Evolutionary conservation across 106 monocot species (phyloP), one percentile per base, ranked within the genome.

Genomic region (Posidonia australis): DNA sequence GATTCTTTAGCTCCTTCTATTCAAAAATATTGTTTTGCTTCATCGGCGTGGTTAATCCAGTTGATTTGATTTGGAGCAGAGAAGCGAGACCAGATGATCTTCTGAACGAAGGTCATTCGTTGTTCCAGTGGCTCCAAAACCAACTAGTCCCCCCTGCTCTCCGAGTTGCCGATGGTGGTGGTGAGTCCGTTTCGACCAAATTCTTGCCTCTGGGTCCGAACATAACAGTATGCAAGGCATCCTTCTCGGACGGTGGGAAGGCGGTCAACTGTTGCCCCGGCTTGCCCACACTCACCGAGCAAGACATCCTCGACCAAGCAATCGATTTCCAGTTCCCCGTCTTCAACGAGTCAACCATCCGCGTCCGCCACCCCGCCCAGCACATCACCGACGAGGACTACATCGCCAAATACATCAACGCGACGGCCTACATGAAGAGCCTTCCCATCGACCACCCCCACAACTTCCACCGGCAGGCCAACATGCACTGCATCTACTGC

Each of bases 401-500:
- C 60, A 23, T 77, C 14, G 71, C 57, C 23, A 87, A 75, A 69
- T 83, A 87, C 55, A 32, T 17, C 25, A 68, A 41, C 55, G 87
- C 87, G 6, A 44, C 78, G 13, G 49, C 43, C 67, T 49, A 67
- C 30, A 78, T 87, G 80, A 80, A 72, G 64, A 54, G 20, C 13
- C 67, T 87, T 10, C 83, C 83, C 1, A 54, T 53, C 11, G 63
- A 76, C n/a, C 71, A 87, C 70, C 87, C 87, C 0, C 72, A 78
- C 46, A 87, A 59, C 72, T 83, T 84, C 73, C 22, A 16, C 6
- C 78, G 72, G 49, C 83, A 83, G 51, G 75, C 80, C 10, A 73
- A 78, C 54, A 69, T 84, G 28, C 85, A 85, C 69, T 81, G 81
- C 64, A 67, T 76, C 46, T 76, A 80, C 68, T 76, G 76, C 63